Evolutionary conservation across 768 basidiomycete genomes (phyloP), one percentile per base, ranked within the genome.

Genomic region (Naganishia onofrii): DNA sequence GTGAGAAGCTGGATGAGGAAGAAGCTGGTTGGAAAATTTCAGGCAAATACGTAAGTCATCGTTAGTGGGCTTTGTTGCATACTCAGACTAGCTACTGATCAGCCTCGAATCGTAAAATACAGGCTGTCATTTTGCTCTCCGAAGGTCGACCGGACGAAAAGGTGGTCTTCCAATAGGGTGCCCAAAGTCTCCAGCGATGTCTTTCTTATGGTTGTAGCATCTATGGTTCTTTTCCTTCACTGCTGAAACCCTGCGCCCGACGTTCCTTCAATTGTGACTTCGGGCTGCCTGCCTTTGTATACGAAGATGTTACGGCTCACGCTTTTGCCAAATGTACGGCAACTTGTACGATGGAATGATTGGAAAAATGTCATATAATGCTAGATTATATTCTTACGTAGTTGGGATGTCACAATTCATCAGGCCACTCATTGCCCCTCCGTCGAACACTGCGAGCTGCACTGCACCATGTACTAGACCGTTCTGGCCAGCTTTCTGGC

Each of bases 11-110:
- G n/a, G 91, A 95, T 80, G 84, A 89, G 75, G 84, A 86, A 31
- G 92, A 96, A 77, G 87, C 90, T 21, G 94, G 94, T 60, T 97
- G 94, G 94, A 94, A 93, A 84, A 95, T 96, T 76, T 91, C 90
- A 60, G 93, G 93, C 56, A 93, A 94, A 63, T 63, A 63, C 91
- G 92, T 93, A 79, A 83, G 91, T 85, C 23, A 26, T 21, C n/a
- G 21, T 26, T 19, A 32, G 23, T 13, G 26, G 21, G 34, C 21
- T 23, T 19, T 48, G 15, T 17, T 17, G 17, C 12, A 32, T 48
- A 17, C 65, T 28, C 38, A 31, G 55, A 44, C 19, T 15, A 9
- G 21, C 72, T 54, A 53, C 32, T 53, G 53, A 42, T 65, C 54
- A 19, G 64, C 65, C 38, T n/a, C 52, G 52, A 42, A 42, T 42